phyloP scores from a whole-genome alignment of 2,329 filamentous ascomycete genomes.

The Cladosporium phlei region DNA sequence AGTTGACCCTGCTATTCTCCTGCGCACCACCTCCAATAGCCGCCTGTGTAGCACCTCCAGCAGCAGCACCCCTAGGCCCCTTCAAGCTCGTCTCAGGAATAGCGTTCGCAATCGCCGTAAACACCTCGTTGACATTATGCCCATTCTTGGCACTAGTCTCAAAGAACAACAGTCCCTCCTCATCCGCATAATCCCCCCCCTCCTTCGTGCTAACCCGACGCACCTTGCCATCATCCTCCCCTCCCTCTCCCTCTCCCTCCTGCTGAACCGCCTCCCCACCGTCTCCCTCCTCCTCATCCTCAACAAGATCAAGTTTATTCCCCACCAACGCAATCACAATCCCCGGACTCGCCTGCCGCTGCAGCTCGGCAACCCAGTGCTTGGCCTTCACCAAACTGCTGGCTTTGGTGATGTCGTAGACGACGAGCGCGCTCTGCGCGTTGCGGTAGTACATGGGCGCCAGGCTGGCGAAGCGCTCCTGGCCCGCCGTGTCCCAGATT shows the following conservation, averaged over 20 bases:
- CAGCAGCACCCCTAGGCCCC: slow-evolving; percentile 64
- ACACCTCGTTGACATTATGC: slow-evolving; percentile 89
- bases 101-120: slow-evolving; percentile 95
- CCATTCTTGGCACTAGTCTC: slow-evolving; percentile 98
- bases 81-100: slow-evolving; percentile 97
- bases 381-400: slow-evolving; percentile 94
- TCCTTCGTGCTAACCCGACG: slow-evolving; percentile 88
- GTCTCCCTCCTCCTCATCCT: slow-evolving; percentile 44
- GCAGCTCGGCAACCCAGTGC: slow-evolving; percentile 97
- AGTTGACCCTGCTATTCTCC: slow-evolving; percentile 72
- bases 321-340: slow-evolving; percentile 96
- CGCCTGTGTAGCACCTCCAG: slow-evolving; percentile 51
- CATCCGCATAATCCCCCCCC: slow-evolving; percentile 87
- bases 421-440: slow-evolving; percentile 92
- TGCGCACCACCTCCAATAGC: slow-evolving; percentile 47
- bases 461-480: slow-evolving; percentile 93
- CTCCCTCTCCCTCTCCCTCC: slow-evolving; percentile 45
- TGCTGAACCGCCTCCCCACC: slow-evolving; percentile 42
- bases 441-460: slow-evolving; percentile 99
- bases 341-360: slow-evolving; percentile 89
- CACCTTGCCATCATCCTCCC: slow-evolving; percentile 61
- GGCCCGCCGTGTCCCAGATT: slow-evolving; percentile 97
- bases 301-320: slow-evolving; percentile 85
- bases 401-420: slow-evolving; percentile 97
- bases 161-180: slow-evolving; percentile 91